These are phyloP conservation scores for Neodidymelliopsis sp. DNA, from an alignment of 2,329 filamentous ascomycete species.

Conservation along the genomic window DNA sequence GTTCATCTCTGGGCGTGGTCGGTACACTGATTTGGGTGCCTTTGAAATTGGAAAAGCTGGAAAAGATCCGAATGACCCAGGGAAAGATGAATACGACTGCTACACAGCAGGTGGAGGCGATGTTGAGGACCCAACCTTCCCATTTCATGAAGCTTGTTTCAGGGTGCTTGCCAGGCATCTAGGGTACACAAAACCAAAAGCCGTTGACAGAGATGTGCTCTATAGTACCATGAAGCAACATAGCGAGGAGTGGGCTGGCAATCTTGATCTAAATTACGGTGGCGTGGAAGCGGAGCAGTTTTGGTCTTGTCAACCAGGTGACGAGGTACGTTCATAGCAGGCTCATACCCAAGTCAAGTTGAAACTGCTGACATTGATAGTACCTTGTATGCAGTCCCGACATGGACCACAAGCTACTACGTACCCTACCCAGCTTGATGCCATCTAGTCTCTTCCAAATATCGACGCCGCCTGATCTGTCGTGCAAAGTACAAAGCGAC, in stretches of 20 bases:
- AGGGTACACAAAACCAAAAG: slow-evolving; percentile 1
- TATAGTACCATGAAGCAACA: slow-evolving; percentile 14
- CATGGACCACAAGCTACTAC: slow-evolving; percentile 1
- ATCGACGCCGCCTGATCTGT: background rate
- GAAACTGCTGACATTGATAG: background rate
- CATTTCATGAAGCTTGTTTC: slow-evolving; percentile 32
- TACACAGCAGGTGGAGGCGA: slow-evolving; percentile 12
- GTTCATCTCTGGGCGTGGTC: slow-evolving; percentile 25
- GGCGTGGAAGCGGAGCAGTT: slow-evolving; percentile 12
- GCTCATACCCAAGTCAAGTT: background rate
- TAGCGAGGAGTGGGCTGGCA: background rate
- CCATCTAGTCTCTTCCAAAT: slow-evolving; percentile 11
- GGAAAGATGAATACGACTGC: background rate
- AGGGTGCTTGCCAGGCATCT: slow-evolving; percentile 23
- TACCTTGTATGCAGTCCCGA: slow-evolving; percentile 21
- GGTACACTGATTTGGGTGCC: slow-evolving; percentile 18
- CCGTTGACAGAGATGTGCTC: slow-evolving; percentile 26
- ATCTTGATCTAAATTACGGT: slow-evolving; percentile 26
- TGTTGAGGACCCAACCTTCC: slow-evolving; percentile 9
- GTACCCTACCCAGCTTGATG: slow-evolving; percentile 16
- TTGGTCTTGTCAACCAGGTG: slow-evolving; percentile 23
- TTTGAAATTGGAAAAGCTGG: slow-evolving; percentile 6
- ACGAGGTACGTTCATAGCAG: slow-evolving; percentile 21
- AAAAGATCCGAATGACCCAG: slow-evolving; percentile 21
- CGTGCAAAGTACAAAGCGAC: slow-evolving; percentile 20